Evolutionary conservation across 176 grass and related monocot species (phyloP).

Genomic region (Eragrostis curvula): DNA sequence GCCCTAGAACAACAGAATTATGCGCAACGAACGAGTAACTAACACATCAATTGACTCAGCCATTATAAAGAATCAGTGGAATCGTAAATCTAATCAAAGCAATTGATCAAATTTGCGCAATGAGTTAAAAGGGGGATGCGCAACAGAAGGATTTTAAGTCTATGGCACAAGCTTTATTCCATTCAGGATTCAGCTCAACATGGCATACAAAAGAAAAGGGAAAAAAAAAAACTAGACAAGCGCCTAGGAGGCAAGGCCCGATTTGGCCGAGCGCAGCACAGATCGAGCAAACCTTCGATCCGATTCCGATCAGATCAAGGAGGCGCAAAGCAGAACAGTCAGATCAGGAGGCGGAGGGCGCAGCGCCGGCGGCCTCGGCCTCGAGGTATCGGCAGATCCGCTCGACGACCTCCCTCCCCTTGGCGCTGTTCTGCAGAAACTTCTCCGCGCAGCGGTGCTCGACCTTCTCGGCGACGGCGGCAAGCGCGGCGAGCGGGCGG

Average conservation of each 20-base stretch:
- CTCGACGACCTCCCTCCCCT: conserved; percentile 93
- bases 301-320: conserved; percentile 44
- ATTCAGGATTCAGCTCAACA: conserved; percentile 55
- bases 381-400: conserved; percentile 90
- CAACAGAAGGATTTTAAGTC: conserved; percentile 19
- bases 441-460: conserved; percentile 82
- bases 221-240: not conserved
- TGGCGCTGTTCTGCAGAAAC: conserved; percentile 84
- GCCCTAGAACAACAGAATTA: not conserved
- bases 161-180: conserved; percentile 52
- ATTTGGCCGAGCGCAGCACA: conserved; percentile 39
- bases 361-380: conserved; percentile 55
- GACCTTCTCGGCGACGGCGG: conserved; percentile 86
- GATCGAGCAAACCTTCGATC: conserved; percentile 55
- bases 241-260: conserved; percentile 1
- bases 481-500: conserved; percentile 77
- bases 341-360: conserved; percentile 34
- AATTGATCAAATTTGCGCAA: conserved; percentile 1
- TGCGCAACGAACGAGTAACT: not conserved
- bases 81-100: not conserved
- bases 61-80: not conserved
- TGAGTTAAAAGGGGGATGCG: not conserved
- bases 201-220: conserved; percentile 36
- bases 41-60: not conserved
- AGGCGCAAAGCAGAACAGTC: conserved; percentile 26